These are phyloP conservation scores for Candida gorgasii DNA, from an alignment of 805 yeast species.

Conservation along the genomic window DNA sequence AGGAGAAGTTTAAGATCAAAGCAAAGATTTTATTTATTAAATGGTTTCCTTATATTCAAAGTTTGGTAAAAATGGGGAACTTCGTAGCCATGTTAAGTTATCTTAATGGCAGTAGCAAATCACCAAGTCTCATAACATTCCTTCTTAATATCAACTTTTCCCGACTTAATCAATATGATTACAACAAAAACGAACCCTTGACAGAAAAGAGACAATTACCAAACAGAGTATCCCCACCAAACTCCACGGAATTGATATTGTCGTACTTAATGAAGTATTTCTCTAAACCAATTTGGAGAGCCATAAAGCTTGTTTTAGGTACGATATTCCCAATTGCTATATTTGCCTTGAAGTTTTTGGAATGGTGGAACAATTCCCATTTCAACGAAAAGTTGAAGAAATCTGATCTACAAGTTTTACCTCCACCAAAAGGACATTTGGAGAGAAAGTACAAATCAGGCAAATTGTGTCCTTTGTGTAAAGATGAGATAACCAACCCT, in stretches of 20 bases:
- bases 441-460: constrained; percentile 29
- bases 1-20: constrained; percentile 29
- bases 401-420: constrained; percentile 50
- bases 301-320: constrained; percentile 37
- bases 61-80: constrained; percentile 48
- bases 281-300: constrained; percentile 31
- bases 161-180: constrained; percentile 55
- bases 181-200: constrained; percentile 33
- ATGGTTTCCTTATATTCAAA: constrained; percentile 60
- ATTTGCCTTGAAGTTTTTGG: constrained; percentile 77
- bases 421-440: constrained; percentile 37
- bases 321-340: constrained; percentile 78
- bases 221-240: constrained; percentile 42
- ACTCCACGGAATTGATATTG: constrained; percentile 36
- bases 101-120: constrained; percentile 63
- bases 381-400: constrained; percentile 60
- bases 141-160: constrained; percentile 66
- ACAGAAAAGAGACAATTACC: constrained; percentile 14
- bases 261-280: constrained; percentile 22
- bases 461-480: constrained; percentile 68
- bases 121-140: constrained; percentile 62
- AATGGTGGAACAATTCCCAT: constrained; percentile 89
- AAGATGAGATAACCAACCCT: constrained; percentile 65
- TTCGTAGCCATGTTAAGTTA: constrained; percentile 62
- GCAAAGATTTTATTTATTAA: constrained; percentile 48